Conservation (phyloP, 495 filamentous ascomycete genomes). For the Aspergillus biplanus region DNA sequence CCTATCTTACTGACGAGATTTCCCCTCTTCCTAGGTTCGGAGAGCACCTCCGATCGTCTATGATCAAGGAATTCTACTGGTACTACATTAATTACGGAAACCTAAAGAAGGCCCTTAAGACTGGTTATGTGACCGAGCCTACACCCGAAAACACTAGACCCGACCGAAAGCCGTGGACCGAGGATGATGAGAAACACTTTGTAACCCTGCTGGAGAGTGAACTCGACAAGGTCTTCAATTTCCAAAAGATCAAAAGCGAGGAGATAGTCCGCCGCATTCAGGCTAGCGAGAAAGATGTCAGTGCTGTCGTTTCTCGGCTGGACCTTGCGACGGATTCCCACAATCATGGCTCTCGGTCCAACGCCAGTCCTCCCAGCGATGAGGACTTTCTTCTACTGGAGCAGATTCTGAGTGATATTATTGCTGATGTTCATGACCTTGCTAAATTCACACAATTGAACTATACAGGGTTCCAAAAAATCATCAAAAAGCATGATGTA, state of each 20-base stretch:
- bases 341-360: slow-evolving; percentile 21
- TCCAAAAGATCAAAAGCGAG: slow-evolving; percentile 92
- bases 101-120: slow-evolving; percentile 85
- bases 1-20: slow-evolving; percentile 5
- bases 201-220: slow-evolving; percentile 84
- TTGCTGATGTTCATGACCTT: slow-evolving; percentile 97
- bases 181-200: slow-evolving; percentile 90
- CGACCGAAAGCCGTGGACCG: slow-evolving; percentile 74
- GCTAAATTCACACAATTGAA: slow-evolving; percentile 99
- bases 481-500: slow-evolving; percentile 99
- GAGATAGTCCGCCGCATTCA: slow-evolving; percentile 91
- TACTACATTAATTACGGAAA: slow-evolving; percentile 98
- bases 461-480: slow-evolving; percentile 99
- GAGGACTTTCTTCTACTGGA: slow-evolving; percentile 95
- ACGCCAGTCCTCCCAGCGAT: slow-evolving; percentile 58
- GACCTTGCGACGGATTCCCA: slow-evolving; percentile 41
- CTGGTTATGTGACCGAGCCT: slow-evolving; percentile 60
- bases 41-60: slow-evolving; percentile 88
- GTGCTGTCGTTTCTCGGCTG: slow-evolving; percentile 77
- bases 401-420: slow-evolving; percentile 94
- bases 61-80: slow-evolving; percentile 94
- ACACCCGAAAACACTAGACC: slow-evolving; percentile 58
- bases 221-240: slow-evolving; percentile 94
- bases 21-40: slow-evolving; percentile 75
- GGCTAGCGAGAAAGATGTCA: slow-evolving; percentile 83